Percentiles rank a stretch among this genome's conserved stretches.
These are phyloP conservation scores for Agaricales sp. DNA, from an alignment of 1,284 basidiomycete genomes.

Conservation along the genomic window DNA sequence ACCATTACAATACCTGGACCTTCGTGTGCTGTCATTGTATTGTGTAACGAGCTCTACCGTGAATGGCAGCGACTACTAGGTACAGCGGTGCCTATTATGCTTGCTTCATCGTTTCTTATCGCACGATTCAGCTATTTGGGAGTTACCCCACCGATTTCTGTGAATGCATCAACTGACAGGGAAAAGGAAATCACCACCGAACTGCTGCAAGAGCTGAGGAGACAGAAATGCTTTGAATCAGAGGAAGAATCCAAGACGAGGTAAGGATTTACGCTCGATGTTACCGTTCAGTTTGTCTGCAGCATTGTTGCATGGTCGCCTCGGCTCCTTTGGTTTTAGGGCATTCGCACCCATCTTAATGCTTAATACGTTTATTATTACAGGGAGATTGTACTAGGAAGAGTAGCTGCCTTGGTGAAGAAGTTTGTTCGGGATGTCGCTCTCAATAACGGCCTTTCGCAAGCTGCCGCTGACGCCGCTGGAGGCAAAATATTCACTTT, in stretches of 20 bases:
- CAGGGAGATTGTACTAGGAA: slow-evolving; percentile 91
- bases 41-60: no score
- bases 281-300: no score
- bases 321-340: neutral
- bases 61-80: no score
- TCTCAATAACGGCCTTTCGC: slow-evolving; percentile 73
- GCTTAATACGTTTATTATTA: slow-evolving; percentile 8
- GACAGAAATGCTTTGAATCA: slow-evolving; percentile 84
- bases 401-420: slow-evolving; percentile 85
- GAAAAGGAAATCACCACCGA: slow-evolving; percentile 79
- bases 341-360: neutral
- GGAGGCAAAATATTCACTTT: slow-evolving; percentile 99
- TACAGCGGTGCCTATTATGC: no score
- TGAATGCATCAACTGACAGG: slow-evolving; percentile 60
- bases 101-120: neutral
- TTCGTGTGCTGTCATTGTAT: no score
- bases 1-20: no score
- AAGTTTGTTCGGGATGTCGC: slow-evolving; percentile 88
- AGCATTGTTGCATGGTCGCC: slow-evolving; percentile 8
- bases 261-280: slow-evolving; percentile 42
- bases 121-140: slow-evolving; percentile 47
- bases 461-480: slow-evolving; percentile 75
- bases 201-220: slow-evolving; percentile 82
- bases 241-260: slow-evolving; percentile 85
- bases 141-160: slow-evolving; percentile 88